Conservation (phyloP, 1,284 basidiomycete species). For the Coniophora puteana region DNA sequence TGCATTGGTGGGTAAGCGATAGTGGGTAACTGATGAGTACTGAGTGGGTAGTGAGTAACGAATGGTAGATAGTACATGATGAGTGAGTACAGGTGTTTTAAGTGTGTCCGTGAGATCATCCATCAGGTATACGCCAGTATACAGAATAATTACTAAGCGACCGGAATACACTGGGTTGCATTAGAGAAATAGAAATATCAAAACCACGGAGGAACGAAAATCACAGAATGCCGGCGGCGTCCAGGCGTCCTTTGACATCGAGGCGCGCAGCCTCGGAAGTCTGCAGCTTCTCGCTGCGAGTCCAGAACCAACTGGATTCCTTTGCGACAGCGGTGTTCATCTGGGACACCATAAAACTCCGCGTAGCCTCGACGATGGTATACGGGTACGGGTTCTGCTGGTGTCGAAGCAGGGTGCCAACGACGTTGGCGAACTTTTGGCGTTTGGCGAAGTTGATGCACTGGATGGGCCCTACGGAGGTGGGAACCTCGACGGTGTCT, state of each 20-base stretch:
- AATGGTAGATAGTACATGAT: background rate
- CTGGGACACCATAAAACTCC: slow-evolving; percentile 44
- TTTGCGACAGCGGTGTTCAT: slow-evolving; percentile 36
- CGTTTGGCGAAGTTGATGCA: slow-evolving; percentile 53
- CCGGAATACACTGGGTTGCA: no score
- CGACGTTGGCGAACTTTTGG: slow-evolving; percentile 52
- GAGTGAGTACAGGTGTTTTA: no score
- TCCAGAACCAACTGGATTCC: slow-evolving; percentile 51
- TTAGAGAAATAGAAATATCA: no score
- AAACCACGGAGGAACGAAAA: no score
- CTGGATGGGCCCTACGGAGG: slow-evolving; percentile 16
- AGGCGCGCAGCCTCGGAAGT: no score
- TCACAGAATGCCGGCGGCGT: no score
- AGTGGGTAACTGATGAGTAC: background rate
- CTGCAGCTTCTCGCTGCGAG: slow-evolving; percentile 55
- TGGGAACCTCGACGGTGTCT: slow-evolving; percentile 26
- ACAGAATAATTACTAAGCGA: no score
- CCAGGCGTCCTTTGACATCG: no score
- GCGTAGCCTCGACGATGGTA: slow-evolving; percentile 41
- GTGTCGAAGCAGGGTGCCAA: slow-evolving; percentile 53
- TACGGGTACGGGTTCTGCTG: slow-evolving; percentile 53
- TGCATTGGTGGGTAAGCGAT: background rate
- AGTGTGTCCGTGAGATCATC: no score
- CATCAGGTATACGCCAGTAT: no score
- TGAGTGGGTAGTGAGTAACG: background rate